phyloP scores from a whole-genome alignment of 352 stramenopile species.

The Globisporangium megalacanthum region DNA sequence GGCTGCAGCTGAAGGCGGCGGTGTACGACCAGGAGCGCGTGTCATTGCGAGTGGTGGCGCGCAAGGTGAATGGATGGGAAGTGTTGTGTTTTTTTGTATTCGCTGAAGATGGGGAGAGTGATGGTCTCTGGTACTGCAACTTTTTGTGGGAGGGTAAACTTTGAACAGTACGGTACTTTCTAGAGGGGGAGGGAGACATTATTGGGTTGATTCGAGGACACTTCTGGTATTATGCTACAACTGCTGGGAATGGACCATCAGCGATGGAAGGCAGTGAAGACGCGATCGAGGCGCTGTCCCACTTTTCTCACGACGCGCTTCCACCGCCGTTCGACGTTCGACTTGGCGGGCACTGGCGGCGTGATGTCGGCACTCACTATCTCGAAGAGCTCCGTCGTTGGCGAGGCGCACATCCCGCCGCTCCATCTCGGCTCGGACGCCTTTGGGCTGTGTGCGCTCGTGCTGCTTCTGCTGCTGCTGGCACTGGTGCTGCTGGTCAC shows the following conservation, averaged over 20 bases:
- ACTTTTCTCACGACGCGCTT: conserved; percentile 4
- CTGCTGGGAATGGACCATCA: neutral
- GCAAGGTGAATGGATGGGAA: no score
- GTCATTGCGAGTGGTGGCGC: neutral
- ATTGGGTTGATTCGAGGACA: no score
- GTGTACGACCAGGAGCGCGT: neutral
- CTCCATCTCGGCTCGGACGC: conserved; percentile 5
- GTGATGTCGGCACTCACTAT: conserved; percentile 2
- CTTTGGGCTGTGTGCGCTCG: neutral
- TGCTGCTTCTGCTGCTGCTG: neutral
- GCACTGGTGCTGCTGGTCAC: neutral
- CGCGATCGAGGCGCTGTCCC: neutral
- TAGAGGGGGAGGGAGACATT: no score
- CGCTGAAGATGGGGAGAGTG: no score
- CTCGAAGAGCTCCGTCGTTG: neutral
- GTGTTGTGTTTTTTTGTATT: no score
- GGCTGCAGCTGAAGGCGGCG: neutral
- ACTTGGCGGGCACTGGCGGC: conserved; percentile 4
- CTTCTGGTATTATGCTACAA: no score
- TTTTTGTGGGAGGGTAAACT: no score
- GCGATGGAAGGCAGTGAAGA: conserved; percentile 2
- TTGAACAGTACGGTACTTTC: no score
- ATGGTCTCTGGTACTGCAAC: no score
- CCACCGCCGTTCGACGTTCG: conserved; percentile 13
- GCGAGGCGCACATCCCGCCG: neutral